Conservation (phyloP, 2,329 filamentous ascomycete genomes). For the Fusarium sp. region DNA sequence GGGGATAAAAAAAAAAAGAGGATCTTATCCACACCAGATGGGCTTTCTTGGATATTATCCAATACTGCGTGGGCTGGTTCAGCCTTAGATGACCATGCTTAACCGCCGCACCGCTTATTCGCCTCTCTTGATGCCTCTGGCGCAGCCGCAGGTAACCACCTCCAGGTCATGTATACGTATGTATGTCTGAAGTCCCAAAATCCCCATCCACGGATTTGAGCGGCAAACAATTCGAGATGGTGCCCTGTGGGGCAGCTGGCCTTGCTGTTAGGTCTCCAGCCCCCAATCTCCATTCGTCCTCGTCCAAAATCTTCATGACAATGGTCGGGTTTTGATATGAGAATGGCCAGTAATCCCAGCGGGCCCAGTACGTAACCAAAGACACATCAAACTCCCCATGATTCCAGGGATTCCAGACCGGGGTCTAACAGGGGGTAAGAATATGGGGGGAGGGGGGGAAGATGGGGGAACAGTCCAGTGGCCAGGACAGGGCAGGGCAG, state of each 20-base stretch:
- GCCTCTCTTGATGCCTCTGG: not conserved
- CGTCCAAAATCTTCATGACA: not conserved
- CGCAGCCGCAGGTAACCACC: not conserved
- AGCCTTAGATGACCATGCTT: constrained; percentile 24
- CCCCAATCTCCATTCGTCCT: not conserved
- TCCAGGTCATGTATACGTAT: not conserved
- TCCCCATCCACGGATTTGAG: not conserved
- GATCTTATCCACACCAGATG: not conserved
- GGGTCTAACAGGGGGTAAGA: constrained; percentile 9
- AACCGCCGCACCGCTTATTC: constrained; percentile 10
- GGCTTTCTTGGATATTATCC: not conserved
- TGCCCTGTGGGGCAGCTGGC: not conserved
- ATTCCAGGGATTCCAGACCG: constrained; percentile 16
- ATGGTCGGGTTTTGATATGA: not conserved
- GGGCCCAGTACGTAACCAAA: constrained; percentile 21
- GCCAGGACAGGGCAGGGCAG: not conserved
- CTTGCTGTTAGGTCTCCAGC: not conserved
- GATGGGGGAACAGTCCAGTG: not conserved
- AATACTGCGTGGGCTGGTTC: not conserved
- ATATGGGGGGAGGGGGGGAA: constrained; percentile 12
- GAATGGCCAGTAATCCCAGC: not conserved
- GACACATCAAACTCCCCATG: constrained; percentile 23
- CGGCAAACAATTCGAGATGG: not conserved
- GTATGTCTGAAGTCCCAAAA: not conserved
- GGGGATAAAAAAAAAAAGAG: not conserved